Base-by-base conservation (phyloP, 331 rosid genomes). In the Arachis monticola region DNA sequence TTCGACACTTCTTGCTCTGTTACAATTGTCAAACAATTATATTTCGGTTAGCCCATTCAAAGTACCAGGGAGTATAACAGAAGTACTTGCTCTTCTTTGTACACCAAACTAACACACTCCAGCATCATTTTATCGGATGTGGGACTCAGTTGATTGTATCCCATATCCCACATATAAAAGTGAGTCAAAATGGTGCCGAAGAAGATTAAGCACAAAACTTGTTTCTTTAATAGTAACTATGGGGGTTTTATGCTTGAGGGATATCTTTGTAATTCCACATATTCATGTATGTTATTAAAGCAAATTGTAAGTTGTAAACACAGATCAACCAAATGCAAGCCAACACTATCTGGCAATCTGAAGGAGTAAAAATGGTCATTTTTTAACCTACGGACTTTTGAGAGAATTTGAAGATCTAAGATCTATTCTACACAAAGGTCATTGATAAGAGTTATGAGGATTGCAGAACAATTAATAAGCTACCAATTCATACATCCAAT, bases 1-100 rank as follows among this genome's bases (percentile, higher is more conserved):
- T 90, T 89, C 0, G 89, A 51, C 73, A 83, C 88, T 74, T 91
- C 99, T 85, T 55, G 83, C 60, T 85, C 97, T 93, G 48, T 45
- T 3, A 67, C n/a, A 63, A 60, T 14, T 42, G 11, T 17, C 76
- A 81, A 82, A 61, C 59, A 75, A 6, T 51, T 2, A 10, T 5
- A 13, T 7, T 53, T 35, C 4, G 2, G 61, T 85, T 38, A 76
- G 68, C 50, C 3, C 7, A 1, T 8, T 66, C 31, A 47, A 76
- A 38, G 11, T 7, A 30, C 6, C 13, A 10, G 6, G 0, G 11
- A 7, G 63, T 6, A 40, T 41, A 35, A 44, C 13, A 17, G 14
- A 35, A 35, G 40, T 35, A 2, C 5, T 35, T 35, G 4, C 40
- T 35, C 4, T 35, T 1, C 4, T 35, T 35, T 35, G 40, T 4